Percentiles rank a stretch among this genome's conserved stretches.
Evolutionary conservation across 495 filamentous ascomycete species (phyloP).

Genomic region (Penicillium atrosanguineum): DNA sequence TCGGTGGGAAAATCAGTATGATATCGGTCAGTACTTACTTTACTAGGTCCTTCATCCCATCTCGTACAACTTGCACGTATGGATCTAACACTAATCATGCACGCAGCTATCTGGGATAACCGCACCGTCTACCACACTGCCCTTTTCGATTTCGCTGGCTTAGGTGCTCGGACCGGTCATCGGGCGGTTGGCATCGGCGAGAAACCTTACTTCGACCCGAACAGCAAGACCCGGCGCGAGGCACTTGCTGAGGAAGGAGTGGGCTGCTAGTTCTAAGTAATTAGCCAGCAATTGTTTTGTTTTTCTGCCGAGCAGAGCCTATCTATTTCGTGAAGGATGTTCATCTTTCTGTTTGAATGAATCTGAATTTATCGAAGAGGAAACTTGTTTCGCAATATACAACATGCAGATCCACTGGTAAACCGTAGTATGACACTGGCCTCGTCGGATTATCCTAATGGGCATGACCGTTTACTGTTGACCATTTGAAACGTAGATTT

Average conservation of each 20-base stretch:
- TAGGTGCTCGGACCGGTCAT: slow-evolving; percentile 28
- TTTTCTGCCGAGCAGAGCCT: too few species aligned
- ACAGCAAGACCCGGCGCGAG: slow-evolving; percentile 18
- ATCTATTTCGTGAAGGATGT: too few species aligned
- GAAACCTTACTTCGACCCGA: slow-evolving; percentile 46
- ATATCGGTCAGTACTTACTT: slow-evolving; percentile 37
- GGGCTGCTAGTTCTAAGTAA: too few species aligned
- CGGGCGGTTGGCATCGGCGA: slow-evolving; percentile 45
- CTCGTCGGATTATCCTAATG: too few species aligned
- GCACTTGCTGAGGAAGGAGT: background rate
- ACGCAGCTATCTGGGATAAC: slow-evolving; percentile 68
- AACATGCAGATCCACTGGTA: too few species aligned
- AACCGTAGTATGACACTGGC: too few species aligned
- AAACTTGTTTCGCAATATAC: too few species aligned
- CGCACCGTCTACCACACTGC: slow-evolving; percentile 60
- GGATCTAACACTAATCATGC: too few species aligned
- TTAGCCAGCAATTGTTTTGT: background rate
- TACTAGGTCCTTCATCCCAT: background rate
- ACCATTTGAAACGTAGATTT: too few species aligned
- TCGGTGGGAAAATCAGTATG: slow-evolving; percentile 54
- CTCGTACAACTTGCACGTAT: background rate
- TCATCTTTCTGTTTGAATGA: too few species aligned
- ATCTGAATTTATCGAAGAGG: too few species aligned
- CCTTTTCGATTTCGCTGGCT: slow-evolving; percentile 55
- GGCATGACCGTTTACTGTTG: too few species aligned